Percentiles rank a stretch among this genome's conserved stretches.
phyloP scores from a whole-genome alignment of 1,284 basidiomycete genomes.

The Ceratobasidium sp. region DNA sequence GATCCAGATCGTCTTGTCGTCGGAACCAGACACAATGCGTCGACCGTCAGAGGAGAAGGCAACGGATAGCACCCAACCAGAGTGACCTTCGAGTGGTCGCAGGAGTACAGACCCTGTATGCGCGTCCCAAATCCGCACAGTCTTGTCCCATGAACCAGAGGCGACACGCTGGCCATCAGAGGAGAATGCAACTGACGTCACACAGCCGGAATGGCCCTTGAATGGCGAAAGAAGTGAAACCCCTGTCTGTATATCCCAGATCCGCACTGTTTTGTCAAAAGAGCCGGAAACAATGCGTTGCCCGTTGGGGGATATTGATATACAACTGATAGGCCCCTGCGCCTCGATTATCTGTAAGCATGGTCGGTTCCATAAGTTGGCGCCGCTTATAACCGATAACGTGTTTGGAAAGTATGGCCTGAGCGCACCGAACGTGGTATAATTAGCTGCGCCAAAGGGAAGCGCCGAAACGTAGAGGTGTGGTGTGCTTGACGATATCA shows the following conservation, averaged over 20 bases:
- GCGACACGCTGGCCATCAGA: neutral
- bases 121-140: slow-evolving; percentile 22
- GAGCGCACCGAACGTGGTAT: neutral
- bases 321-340: neutral
- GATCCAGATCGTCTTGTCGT: too few relatives aligned
- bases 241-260: slow-evolving; percentile 40
- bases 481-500: slow-evolving; percentile 12
- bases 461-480: slow-evolving; percentile 23
- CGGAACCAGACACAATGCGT: too few relatives aligned
- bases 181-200: slow-evolving; percentile 25
- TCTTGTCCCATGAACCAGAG: neutral
- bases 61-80: too few relatives aligned
- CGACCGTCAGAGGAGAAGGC: too few relatives aligned
- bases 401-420: neutral
- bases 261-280: neutral
- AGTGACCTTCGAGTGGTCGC: too few relatives aligned
- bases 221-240: neutral
- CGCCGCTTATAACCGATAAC: neutral
- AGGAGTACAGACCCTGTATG: too few relatives aligned
- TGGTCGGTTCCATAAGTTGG: neutral
- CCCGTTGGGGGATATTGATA: neutral
- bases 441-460: neutral
- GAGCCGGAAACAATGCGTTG: slow-evolving; percentile 18
- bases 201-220: neutral
- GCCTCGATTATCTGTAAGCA: neutral